Percentiles rank a stretch among this genome's conserved stretches.
phyloP scores from a whole-genome alignment of 495 filamentous ascomycete species.

The Neurospora sp. region DNA sequence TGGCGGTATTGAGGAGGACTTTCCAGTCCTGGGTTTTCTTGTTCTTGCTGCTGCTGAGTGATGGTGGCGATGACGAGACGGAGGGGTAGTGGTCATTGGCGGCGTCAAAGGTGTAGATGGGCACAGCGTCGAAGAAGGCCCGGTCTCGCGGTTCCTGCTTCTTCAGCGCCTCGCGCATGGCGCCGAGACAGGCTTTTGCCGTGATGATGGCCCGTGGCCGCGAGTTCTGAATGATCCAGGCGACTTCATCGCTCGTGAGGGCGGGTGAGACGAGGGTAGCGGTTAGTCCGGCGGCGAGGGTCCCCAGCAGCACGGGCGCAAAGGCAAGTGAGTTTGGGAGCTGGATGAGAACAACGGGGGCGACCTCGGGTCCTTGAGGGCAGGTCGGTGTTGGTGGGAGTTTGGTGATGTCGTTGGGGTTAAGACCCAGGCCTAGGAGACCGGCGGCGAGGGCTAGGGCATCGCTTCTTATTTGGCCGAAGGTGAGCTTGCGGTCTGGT shows the following conservation, averaged over 20 bases:
- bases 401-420: conserved; percentile 14
- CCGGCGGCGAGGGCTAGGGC: conserved; percentile 14
- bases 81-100: conserved; percentile 15
- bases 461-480: conserved; percentile 15
- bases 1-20: conserved; percentile 5
- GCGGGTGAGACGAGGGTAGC: conserved; percentile 26
- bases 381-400: conserved; percentile 23
- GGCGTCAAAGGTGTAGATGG: conserved; percentile 19
- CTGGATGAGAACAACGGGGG: conserved; percentile 25
- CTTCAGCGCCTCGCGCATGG: conserved; percentile 17
- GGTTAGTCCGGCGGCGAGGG: conserved; percentile 20
- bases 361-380: conserved; percentile 19
- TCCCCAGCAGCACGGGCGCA: conserved; percentile 17
- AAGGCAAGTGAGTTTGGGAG: conserved; percentile 24
- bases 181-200: conserved; percentile 15
- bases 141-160: conserved; percentile 10
- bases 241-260: conserved; percentile 23
- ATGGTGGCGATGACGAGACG: not conserved
- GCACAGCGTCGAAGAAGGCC: conserved; percentile 10
- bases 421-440: conserved; percentile 15
- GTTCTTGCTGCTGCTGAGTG: not conserved
- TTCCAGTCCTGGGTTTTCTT: conserved; percentile 10
- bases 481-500: conserved; percentile 20
- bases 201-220: conserved; percentile 24
- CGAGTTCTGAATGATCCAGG: conserved; percentile 26